Evolutionary conservation across 2,329 filamentous ascomycete genomes (phyloP).

Genomic region (Drechslerella coelobrocha): DNA sequence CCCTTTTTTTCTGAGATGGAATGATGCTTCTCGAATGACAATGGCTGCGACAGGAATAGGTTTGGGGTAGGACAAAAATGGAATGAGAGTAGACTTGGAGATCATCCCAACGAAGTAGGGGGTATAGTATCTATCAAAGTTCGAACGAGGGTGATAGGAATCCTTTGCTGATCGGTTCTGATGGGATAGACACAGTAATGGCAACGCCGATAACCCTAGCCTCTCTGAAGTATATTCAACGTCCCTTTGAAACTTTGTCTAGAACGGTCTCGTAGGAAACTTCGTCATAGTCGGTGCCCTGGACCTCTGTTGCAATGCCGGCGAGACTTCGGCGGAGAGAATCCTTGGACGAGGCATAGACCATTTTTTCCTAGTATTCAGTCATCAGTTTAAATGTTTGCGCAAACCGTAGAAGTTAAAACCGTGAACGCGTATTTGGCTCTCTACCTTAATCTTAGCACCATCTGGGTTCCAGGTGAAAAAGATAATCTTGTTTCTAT

Average conservation of each 20-base stretch:
- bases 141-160: not conserved
- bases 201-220: no score
- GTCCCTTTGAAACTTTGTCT: slow-evolving; percentile 62
- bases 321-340: slow-evolving; percentile 80
- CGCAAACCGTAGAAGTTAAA: not conserved
- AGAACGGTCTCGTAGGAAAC: slow-evolving; percentile 78
- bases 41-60: slow-evolving; percentile 21
- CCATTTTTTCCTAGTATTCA: slow-evolving; percentile 76
- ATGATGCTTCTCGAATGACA: slow-evolving; percentile 14
- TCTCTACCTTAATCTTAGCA: slow-evolving; percentile 75
- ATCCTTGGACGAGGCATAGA: slow-evolving; percentile 88
- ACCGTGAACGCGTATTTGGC: not conserved
- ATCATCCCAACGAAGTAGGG: not conserved
- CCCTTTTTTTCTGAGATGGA: slow-evolving; percentile 29
- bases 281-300: slow-evolving; percentile 83
- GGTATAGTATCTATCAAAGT: not conserved
- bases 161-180: not conserved
- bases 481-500: slow-evolving; percentile 78
- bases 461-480: slow-evolving; percentile 83
- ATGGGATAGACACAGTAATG: not conserved
- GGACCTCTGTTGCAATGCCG: slow-evolving; percentile 76
- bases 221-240: no score
- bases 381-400: not conserved
- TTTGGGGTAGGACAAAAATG: not conserved
- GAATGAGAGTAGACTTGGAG: not conserved